Evolutionary conservation across 164 flowering plant genomes (phyloP).

Genomic region (Malania oleifera): DNA sequence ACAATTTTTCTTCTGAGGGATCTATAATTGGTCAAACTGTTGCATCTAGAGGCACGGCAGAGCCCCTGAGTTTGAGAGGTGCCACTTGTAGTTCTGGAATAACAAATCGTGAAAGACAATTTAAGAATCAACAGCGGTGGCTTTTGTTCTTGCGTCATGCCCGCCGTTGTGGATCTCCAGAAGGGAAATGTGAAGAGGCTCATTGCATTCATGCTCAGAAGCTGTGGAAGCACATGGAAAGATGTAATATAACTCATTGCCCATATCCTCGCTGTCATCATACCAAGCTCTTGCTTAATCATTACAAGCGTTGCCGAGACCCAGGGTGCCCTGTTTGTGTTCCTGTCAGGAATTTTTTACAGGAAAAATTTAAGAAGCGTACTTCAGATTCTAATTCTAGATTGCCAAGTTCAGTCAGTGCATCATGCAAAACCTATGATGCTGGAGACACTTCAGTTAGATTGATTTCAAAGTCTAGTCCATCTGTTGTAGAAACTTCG

Average conservation of each 20-base stretch:
- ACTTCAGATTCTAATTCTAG: slow-evolving; percentile 25
- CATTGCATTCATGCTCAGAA: slow-evolving; percentile 50
- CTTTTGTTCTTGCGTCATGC: slow-evolving; percentile 80
- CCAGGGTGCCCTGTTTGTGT: slow-evolving; percentile 72
- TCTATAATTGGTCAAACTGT: slow-evolving; percentile 34
- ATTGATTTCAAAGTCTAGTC: slow-evolving; percentile 25
- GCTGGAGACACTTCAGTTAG: slow-evolving; percentile 28
- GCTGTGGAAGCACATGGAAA: slow-evolving; percentile 55
- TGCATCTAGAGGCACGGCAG: slow-evolving; percentile 28
- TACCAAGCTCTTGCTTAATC: slow-evolving; percentile 44
- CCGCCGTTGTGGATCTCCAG: slow-evolving; percentile 61
- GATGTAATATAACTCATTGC: slow-evolving; percentile 45
- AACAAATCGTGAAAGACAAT: slow-evolving; percentile 33
- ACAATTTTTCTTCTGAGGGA: slow-evolving; percentile 56
- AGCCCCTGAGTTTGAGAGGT: slow-evolving; percentile 25
- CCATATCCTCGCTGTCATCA: slow-evolving; percentile 53
- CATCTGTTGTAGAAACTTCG: slow-evolving; percentile 36
- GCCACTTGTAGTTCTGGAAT: slow-evolving; percentile 28
- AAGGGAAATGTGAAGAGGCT: slow-evolving; percentile 62
- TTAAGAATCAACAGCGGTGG: slow-evolving; percentile 60
- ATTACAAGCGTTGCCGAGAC: slow-evolving; percentile 44
- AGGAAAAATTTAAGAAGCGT: slow-evolving; percentile 22
- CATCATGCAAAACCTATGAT: slow-evolving; percentile 38
- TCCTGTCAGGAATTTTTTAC: slow-evolving; percentile 43
- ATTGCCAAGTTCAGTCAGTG: slow-evolving; percentile 28